Base-by-base conservation (phyloP, 2,329 filamentous ascomycete genomes). In the Fonsecaea pugnacius region DNA sequence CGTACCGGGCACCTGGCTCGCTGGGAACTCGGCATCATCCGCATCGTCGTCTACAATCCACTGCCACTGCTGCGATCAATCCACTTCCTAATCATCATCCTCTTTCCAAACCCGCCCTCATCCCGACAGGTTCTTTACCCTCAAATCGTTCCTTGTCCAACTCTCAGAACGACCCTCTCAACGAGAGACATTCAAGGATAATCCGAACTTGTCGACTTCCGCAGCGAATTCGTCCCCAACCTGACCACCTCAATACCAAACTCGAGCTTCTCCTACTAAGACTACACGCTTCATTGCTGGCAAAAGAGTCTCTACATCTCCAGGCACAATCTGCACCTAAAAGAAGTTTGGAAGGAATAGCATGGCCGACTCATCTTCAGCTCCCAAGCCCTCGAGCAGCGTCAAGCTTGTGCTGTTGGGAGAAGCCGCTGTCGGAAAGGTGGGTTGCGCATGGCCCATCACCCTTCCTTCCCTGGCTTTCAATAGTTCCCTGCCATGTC, bases 341-440 rank as follows among this genome's bases (percentile, higher is more conserved):
- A 55, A 33, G 24, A 54, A 16, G 14, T 24, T n/a, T 16, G 33
- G 32, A 60, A 56, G 16, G 32, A 56, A 62, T 56, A 67, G 55
- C 43, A 94, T 93, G 91, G 87, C 89, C 75, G 90, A 93, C 77
- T 82, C 87, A 76, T 87, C 86, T 72, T 83, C 85, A 76, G 79
- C 82, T 73, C 90, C 92, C 67, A 99, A 98, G 83, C 95, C 95
- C 68, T 98, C 93, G 85, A 98, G 93, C 88, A 99, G 95, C 83
- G 95, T 99, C 78, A 99, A 99, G 89, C 90, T 99, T 72, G 95
- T 99, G 70, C 87, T 99, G 76, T 89, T 99, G 64, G 95, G 95
- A 72, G 95, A 99, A 82, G 95, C 95, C 69, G 95, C 95, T 66
- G 95, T 99, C 63, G 95, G 95, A 87, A 99, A 99, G 90, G 95